Percentiles rank a stretch among this genome's conserved stretches.
phyloP scores from a whole-genome alignment of 805 yeast species.

The Pichia cephalocereana region DNA sequence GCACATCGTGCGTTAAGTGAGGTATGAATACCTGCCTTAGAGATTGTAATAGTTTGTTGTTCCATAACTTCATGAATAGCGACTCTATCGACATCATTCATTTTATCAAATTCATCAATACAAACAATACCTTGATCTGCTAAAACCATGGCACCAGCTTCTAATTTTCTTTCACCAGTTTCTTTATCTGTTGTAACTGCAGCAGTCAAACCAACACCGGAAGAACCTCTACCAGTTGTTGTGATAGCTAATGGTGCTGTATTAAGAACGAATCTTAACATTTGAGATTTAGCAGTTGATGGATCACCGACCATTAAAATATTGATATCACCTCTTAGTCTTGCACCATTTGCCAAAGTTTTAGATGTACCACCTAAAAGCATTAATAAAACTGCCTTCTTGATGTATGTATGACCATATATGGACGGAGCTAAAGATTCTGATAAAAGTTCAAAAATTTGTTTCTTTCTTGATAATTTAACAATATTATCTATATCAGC shows the following conservation, averaged over 20 bases:
- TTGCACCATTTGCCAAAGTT: constrained; percentile 89
- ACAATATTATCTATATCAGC: constrained; percentile 81
- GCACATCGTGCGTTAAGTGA: constrained; percentile 94
- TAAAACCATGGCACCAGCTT: constrained; percentile 98
- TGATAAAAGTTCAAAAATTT: constrained; percentile 70
- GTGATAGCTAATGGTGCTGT: constrained; percentile 95
- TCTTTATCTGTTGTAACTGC: constrained; percentile 95
- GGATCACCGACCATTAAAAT: constrained; percentile 98
- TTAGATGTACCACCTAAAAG: constrained; percentile 91
- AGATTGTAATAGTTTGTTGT: constrained; percentile 96
- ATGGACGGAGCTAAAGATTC: constrained; percentile 93
- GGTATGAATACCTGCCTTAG: constrained; percentile 97
- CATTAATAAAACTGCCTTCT: constrained; percentile 85
- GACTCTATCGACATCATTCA: constrained; percentile 94
- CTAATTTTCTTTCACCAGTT: constrained; percentile 92
- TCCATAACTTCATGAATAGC: constrained; percentile 99
- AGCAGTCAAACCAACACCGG: constrained; percentile 99
- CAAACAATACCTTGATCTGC: constrained; percentile 97
- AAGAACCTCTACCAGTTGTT: constrained; percentile 98
- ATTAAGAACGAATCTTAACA: constrained; percentile 85
- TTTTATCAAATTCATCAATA: constrained; percentile 97
- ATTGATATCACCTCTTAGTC: constrained; percentile 96
- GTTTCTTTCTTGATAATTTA: constrained; percentile 56
- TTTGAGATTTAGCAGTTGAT: constrained; percentile 95
- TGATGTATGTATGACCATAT: constrained; percentile 86